Evolutionary conservation across 2,329 filamentous ascomycete genomes (phyloP).

Genomic region (Ophioceras dolichostomum): DNA sequence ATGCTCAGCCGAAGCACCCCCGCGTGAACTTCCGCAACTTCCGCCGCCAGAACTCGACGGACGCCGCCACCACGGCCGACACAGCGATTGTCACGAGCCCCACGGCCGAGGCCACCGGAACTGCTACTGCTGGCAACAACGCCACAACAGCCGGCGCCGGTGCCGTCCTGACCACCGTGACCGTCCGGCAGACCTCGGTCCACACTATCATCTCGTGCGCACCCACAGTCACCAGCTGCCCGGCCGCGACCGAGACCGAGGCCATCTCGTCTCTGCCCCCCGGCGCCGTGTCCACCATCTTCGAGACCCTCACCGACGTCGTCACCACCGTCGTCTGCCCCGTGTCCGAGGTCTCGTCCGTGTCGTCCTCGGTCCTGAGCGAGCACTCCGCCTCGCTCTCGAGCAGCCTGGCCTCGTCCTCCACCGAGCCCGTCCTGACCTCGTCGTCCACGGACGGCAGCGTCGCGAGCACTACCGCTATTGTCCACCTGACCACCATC

Average conservation of each 20-base stretch:
- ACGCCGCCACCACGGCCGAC: background rate
- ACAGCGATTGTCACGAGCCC: background rate
- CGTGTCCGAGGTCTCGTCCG: constrained; percentile 23
- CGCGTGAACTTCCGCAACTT: constrained; percentile 4
- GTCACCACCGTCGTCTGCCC: constrained; percentile 29
- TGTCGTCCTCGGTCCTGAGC: constrained; percentile 22
- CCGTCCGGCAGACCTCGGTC: constrained; percentile 27
- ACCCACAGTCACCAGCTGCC: constrained; percentile 10
- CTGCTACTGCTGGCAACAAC: background rate
- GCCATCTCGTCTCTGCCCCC: constrained; percentile 21
- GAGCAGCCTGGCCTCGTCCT: constrained; percentile 7
- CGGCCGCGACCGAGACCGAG: constrained; percentile 9
- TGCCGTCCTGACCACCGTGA: constrained; percentile 7
- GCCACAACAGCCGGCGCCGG: background rate
- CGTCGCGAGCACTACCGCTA: constrained; percentile 14
- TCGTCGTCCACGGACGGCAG: constrained; percentile 18
- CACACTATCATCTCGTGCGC: constrained; percentile 17
- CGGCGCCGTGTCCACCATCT: constrained; percentile 15
- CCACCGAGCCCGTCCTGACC: constrained; percentile 24
- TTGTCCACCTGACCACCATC: constrained; percentile 8
- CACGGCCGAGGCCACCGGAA: background rate
- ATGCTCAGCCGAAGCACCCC: constrained; percentile 1
- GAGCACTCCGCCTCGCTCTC: constrained; percentile 13
- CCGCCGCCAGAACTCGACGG: background rate
- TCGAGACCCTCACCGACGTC: constrained; percentile 25